These are phyloP conservation scores for Hypsizygus ulmarius DNA, from an alignment of 1,284 basidiomycete species.

Conservation along the genomic window DNA sequence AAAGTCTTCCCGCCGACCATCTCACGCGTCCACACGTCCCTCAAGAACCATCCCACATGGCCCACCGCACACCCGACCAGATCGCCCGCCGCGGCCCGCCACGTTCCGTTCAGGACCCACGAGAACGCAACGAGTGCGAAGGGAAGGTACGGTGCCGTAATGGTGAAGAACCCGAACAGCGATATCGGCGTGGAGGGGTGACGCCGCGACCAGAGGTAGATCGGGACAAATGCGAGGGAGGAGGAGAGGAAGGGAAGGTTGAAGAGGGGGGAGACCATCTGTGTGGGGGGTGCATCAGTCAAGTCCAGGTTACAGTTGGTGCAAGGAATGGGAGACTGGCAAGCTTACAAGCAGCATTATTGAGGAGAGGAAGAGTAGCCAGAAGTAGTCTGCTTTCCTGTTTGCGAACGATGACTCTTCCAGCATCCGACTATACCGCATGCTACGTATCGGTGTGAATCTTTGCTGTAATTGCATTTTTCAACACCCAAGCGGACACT, in stretches of 20 bases:
- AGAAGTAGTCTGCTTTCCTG: constrained; percentile 89
- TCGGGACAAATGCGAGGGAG: constrained; percentile 87
- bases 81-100: constrained; percentile 83
- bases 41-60: constrained; percentile 89
- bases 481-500: no score
- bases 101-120: constrained; percentile 87
- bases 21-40: constrained; percentile 94
- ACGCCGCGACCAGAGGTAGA: constrained; percentile 94
- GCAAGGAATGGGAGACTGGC: not conserved
- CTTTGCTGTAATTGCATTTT: not conserved
- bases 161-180: constrained; percentile 90
- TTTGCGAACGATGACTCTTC: constrained; percentile 96
- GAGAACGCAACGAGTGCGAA: constrained; percentile 86
- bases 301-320: not conserved
- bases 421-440: constrained; percentile 94
- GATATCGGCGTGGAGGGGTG: constrained; percentile 95
- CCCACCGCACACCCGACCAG: constrained; percentile 88
- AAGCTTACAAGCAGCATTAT: constrained; percentile 77
- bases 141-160: constrained; percentile 95
- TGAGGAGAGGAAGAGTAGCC: constrained; percentile 82
- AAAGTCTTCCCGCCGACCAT: constrained; percentile 76
- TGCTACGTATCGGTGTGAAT: constrained; percentile 44
- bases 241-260: constrained; percentile 90
- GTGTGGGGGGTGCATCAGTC: not conserved
- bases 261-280: constrained; percentile 82